phyloP scores from a whole-genome alignment of 2,329 filamentous ascomycete species.

The Diplodia seriata region DNA sequence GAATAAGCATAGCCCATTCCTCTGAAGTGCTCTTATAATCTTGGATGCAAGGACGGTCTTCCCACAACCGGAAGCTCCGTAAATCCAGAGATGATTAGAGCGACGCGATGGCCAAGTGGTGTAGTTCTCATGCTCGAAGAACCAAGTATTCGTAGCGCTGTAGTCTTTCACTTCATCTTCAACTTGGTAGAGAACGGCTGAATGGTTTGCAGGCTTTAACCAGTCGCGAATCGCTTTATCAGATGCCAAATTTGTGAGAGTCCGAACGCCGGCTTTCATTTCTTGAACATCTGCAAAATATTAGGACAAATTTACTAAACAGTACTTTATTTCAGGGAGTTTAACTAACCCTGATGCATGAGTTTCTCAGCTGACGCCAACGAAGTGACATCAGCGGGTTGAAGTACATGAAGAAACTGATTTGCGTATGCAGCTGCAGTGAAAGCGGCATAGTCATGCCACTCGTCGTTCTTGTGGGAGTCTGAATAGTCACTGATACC shows the following conservation, averaged over 20 bases:
- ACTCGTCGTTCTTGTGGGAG: constrained; percentile 39
- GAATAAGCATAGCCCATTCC: background rate
- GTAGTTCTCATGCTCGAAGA: background rate
- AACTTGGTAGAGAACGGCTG: background rate
- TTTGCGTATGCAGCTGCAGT: constrained; percentile 37
- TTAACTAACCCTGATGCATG: background rate
- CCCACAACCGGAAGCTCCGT: background rate
- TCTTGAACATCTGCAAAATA: background rate
- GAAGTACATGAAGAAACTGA: constrained; percentile 31
- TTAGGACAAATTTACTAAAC: no score
- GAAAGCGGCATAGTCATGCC: constrained; percentile 38
- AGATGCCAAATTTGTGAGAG: background rate
- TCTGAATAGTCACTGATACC: constrained; percentile 42
- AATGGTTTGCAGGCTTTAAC: background rate
- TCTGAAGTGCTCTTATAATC: background rate
- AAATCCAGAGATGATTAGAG: fast-evolving
- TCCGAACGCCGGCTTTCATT: background rate
- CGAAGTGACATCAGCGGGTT: background rate
- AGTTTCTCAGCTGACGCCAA: background rate
- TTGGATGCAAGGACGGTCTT: background rate
- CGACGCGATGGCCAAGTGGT: background rate
- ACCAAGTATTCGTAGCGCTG: background rate
- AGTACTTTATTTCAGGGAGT: no score
- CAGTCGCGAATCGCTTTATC: background rate
- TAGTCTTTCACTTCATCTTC: background rate